These are phyloP conservation scores for Podaxis carcinomalis DNA, from an alignment of 768 basidiomycete species.

Conservation along the genomic window DNA sequence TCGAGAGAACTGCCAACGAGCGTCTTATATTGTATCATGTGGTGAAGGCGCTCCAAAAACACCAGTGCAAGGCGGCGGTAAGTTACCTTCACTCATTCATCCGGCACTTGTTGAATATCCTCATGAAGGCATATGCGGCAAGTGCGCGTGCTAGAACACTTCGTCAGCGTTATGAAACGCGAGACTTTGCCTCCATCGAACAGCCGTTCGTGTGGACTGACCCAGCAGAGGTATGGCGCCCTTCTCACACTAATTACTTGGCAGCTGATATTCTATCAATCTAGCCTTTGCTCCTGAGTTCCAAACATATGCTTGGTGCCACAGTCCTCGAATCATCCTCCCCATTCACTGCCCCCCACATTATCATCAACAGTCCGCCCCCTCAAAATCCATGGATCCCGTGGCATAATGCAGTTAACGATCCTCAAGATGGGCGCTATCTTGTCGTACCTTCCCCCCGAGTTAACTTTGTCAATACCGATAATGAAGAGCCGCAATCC, in stretches of 20 bases:
- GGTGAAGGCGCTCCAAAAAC: conserved; percentile 30
- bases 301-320: conserved; percentile 23
- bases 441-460: conserved; percentile 25
- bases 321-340: conserved; percentile 38
- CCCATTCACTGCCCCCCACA: conserved; percentile 41
- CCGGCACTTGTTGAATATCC: conserved; percentile 10
- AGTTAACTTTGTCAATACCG: conserved; percentile 23
- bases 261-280: neutral
- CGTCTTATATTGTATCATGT: conserved; percentile 27
- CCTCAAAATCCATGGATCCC: conserved; percentile 35
- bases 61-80: conserved; percentile 34
- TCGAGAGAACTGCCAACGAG: conserved; percentile 19
- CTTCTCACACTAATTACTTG: neutral
- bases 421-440: conserved; percentile 33
- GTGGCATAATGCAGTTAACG: conserved; percentile 29
- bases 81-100: conserved; percentile 16
- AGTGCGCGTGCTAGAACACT: conserved; percentile 30
- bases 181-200: conserved; percentile 29
- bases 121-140: conserved; percentile 35
- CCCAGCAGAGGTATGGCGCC: conserved; percentile 40
- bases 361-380: conserved; percentile 36
- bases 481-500: neutral
- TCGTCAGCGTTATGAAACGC: conserved; percentile 34
- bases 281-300: conserved; percentile 29
- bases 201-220: conserved; percentile 45